Conservation (phyloP, 306 rosid species). For the Lotus japonicus region DNA sequence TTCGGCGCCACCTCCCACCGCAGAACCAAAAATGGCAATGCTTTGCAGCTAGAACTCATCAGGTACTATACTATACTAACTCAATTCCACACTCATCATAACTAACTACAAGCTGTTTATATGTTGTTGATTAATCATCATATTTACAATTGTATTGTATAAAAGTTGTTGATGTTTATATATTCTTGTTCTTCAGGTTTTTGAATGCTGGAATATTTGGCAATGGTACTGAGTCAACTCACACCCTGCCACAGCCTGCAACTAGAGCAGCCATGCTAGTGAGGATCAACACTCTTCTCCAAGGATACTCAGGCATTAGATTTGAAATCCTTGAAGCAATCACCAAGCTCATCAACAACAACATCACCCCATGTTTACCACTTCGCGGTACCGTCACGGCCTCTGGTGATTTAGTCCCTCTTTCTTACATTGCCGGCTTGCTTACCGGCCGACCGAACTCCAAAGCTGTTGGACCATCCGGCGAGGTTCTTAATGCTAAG, state of each 20-base stretch:
- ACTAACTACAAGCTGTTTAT: too few species aligned
- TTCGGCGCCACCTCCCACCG: constrained; percentile 91
- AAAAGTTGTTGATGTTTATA: too few species aligned
- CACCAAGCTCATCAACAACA: constrained; percentile 58
- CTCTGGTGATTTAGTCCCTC: constrained; percentile 88
- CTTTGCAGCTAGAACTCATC: constrained; percentile 76
- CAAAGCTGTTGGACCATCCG: constrained; percentile 57
- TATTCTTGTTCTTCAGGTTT: too few species aligned
- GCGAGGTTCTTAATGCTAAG: constrained; percentile 43
- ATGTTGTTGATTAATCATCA: too few species aligned
- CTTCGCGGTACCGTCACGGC: constrained; percentile 82
- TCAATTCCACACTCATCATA: too few species aligned
- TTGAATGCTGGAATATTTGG: constrained; percentile 88
- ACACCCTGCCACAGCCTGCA: constrained; percentile 57
- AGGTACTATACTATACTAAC: too few species aligned
- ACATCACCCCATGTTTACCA: constrained; percentile 77
- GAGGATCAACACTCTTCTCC: constrained; percentile 86
- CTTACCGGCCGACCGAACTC: constrained; percentile 72
- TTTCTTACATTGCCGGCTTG: constrained; percentile 79
- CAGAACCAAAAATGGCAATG: constrained; percentile 78
- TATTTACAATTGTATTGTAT: too few species aligned
- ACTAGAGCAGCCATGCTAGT: constrained; percentile 85
- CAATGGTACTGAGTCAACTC: constrained; percentile 49
- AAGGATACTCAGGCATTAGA: constrained; percentile 89
- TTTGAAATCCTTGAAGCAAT: constrained; percentile 83